A percentile compares a stretch with the other conserved stretches of the same genome.
These are phyloP conservation scores for Primulina eburnea DNA, from an alignment of 257 asterid species.

Conservation along the genomic window DNA sequence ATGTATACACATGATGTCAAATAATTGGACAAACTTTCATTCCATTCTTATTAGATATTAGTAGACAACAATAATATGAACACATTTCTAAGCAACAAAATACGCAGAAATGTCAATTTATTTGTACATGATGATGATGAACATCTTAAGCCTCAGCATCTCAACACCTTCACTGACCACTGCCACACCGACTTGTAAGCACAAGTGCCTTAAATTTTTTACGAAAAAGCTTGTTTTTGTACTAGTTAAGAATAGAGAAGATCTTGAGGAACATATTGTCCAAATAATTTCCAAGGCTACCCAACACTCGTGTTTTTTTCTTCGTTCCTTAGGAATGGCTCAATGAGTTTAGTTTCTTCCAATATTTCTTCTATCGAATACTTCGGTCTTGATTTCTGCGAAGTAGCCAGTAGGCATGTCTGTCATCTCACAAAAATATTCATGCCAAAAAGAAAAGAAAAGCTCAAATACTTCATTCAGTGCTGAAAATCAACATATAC, in stretches of 20 bases:
- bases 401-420: slow-evolving; percentile 28
- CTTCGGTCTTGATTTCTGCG: slow-evolving; percentile 47
- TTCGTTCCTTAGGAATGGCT: slow-evolving; percentile 52
- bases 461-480: background rate
- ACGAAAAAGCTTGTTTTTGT: no score
- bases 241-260: slow-evolving; percentile 21
- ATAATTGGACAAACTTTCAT: no score
- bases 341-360: slow-evolving; percentile 57
- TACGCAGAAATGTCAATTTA: no score
- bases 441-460: slow-evolving; percentile 30
- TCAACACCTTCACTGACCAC: no score
- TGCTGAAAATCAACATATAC: background rate
- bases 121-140: no score
- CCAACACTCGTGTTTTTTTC: slow-evolving; percentile 58
- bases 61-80: no score
- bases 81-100: no score
- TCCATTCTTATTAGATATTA: no score
- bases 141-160: no score
- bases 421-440: slow-evolving; percentile 37
- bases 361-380: slow-evolving; percentile 50
- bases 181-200: no score
- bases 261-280: slow-evolving; percentile 33
- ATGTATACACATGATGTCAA: no score
- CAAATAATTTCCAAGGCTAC: slow-evolving; percentile 31
- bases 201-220: no score